phyloP scores from a whole-genome alignment of 2,329 filamentous ascomycete genomes.

The Penicillium fuscoglaucum region DNA sequence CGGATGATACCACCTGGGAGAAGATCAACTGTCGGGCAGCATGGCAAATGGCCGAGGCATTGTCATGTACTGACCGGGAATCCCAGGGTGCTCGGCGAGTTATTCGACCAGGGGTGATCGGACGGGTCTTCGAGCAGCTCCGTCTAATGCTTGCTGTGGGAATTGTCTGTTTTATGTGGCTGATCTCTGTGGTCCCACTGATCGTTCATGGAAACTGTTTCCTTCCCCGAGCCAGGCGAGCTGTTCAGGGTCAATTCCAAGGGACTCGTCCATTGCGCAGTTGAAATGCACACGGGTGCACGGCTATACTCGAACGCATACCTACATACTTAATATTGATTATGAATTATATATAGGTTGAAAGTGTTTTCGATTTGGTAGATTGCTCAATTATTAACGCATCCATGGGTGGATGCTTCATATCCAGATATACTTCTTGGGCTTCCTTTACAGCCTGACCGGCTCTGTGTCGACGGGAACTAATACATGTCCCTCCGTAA shows the following conservation, averaged over 20 bases:
- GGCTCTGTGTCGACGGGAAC: conserved; percentile 28
- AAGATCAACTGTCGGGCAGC: conserved; percentile 70
- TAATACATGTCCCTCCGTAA: conserved; percentile 32
- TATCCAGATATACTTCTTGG: background rate
- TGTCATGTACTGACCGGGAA: conserved; percentile 30
- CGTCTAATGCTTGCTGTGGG: conserved; percentile 33
- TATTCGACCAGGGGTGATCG: conserved; percentile 17
- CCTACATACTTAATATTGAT: background rate
- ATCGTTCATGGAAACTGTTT: conserved; percentile 37
- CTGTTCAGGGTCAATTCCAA: conserved; percentile 19
- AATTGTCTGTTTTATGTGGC: conserved; percentile 39
- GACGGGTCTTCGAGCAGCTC: conserved; percentile 26
- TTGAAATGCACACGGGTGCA: conserved; percentile 1
- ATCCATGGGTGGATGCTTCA: background rate
- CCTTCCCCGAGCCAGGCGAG: conserved; percentile 25
- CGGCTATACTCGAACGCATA: background rate
- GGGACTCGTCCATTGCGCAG: conserved; percentile 9
- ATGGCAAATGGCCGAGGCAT: conserved; percentile 58
- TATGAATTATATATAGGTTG: background rate
- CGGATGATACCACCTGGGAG: conserved; percentile 67
- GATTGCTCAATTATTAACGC: background rate
- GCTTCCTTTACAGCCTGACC: conserved; percentile 28
- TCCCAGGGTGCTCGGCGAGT: conserved; percentile 14
- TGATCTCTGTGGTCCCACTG: conserved; percentile 40
- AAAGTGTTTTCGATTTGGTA: background rate